Evolutionary conservation across 257 asterid species (phyloP), one percentile per base, ranked within the genome.

Genomic region (Buddleja alternifolia): DNA sequence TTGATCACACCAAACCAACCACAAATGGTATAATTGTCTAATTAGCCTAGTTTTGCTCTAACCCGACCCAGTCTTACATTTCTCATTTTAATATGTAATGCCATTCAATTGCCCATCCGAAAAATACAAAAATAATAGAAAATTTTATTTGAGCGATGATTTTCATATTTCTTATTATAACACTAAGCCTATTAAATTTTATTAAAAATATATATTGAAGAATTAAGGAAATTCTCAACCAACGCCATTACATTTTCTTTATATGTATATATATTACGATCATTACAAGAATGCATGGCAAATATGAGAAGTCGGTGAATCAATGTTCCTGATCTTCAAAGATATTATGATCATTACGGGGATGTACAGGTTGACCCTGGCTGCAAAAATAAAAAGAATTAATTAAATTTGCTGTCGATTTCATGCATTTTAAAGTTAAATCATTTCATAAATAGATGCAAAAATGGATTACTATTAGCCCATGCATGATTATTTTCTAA

Each of bases 291-390:
- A 5, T n/a, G n/a, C 42, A 46, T 6, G 59, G 34, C 7, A 64
- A 32, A 7, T 48, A 5, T 8, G 29, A 1, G 52, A 32, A 64
- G 17, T 5, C 32, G 63, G 11, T n/a, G 25, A 34, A 12, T 57
- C 65, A 2, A 19, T 59, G 4, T 20, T 25, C 0, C 34, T 59
- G 15, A 32, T 14, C 48, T 6, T 29, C 21, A 7, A 15, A 1
- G 47, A 58, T 23, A 41, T 25, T 53, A 16, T 54, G 10, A n/a
- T 40, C 58, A 24, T 50, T 1, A n/a, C 5, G 52, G 10, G 10
- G 72, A 20, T 16, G 60, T 70, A 62, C 80, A 79, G 4, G 11
- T 41, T 5, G 83, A 56, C 39, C 80, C 80, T 4, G 62, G 53
- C 81, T 79, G 78, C 80, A 65, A 0, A 6, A 41, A 63, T 25